These are phyloP conservation scores for Brassica juncea DNA, from an alignment of 345 rosid species.

Conservation along the genomic window DNA sequence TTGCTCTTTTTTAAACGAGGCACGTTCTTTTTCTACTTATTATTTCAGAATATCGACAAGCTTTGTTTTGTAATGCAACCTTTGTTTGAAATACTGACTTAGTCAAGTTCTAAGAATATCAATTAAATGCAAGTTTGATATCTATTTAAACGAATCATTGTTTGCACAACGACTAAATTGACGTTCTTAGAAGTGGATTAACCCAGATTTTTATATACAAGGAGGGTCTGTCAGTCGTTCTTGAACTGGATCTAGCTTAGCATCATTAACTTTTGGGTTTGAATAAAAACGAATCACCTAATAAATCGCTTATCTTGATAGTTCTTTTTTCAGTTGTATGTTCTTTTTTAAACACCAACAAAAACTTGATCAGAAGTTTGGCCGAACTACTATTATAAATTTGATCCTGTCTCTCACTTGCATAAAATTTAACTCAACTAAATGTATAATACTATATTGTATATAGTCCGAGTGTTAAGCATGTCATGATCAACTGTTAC, in stretches of 20 bases:
- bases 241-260: background rate
- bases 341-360: too few relatives aligned
- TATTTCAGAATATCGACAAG: background rate
- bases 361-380: background rate
- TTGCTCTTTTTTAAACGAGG: background rate
- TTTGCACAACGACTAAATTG: background rate
- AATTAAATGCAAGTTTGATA: background rate
- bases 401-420: too few relatives aligned
- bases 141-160: background rate
- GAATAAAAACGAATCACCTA: background rate
- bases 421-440: background rate
- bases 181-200: background rate
- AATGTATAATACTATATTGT: too few relatives aligned
- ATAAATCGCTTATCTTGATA: background rate
- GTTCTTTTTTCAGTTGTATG: background rate
- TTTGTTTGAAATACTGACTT: background rate
- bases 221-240: background rate
- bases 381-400: background rate
- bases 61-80: background rate
- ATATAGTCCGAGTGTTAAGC: background rate
- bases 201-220: background rate
- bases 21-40: background rate
- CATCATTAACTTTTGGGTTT: background rate
- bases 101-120: background rate
- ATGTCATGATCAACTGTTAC: background rate